Evolutionary conservation across 495 filamentous ascomycete species (phyloP), one percentile per base, ranked within the genome.

Genomic region (Xylaria scruposa): DNA sequence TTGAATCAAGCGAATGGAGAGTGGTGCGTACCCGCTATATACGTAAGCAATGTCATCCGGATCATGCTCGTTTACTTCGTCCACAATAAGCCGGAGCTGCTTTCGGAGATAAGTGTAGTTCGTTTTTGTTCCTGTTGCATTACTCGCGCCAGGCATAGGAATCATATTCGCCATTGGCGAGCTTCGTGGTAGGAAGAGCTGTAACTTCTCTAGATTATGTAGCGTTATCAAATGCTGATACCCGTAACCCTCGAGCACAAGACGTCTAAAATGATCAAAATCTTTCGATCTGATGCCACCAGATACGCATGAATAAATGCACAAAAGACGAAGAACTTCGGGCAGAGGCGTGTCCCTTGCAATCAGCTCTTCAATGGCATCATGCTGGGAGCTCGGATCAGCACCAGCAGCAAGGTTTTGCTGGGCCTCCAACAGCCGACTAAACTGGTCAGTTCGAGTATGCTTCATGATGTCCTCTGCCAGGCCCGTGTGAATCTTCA

Each of bases 21-120:
- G 87, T 3, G 97, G 96, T 7, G 97, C 97, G 79, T 98, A 98
- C 58, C 97, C 97, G 73, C 92, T 95, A 84, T 97, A 99, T 44
- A 97, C 95, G 77, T 98, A 99, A 12, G 97, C 93, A 72, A 98
- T 93, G 72, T 99, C 97, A 74, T 95, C 91, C 10, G 97, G 97
- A n/a, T 97, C 93, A 58, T 95, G 90, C 79, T 98, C 97, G 78
- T 97, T 95, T 70, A 98, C 95, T 79, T 99, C 97, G 79, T 98
- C 95, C 66, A 97, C 91, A 73, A 98, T 95, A 61, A 99, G 88
- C 31, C 91, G 89, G 33, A 99, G 90, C 72, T 89, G 88, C 78
- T 94, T 94, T 42, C 97, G 91, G 15, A 98, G 85, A 77, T 93
- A 92, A 31, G 88, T 89, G 84, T 98, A 99, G 78, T 97, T 97